Conservation (phyloP, 2,329 filamentous ascomycete species). For the Metarhizium rileyi region DNA sequence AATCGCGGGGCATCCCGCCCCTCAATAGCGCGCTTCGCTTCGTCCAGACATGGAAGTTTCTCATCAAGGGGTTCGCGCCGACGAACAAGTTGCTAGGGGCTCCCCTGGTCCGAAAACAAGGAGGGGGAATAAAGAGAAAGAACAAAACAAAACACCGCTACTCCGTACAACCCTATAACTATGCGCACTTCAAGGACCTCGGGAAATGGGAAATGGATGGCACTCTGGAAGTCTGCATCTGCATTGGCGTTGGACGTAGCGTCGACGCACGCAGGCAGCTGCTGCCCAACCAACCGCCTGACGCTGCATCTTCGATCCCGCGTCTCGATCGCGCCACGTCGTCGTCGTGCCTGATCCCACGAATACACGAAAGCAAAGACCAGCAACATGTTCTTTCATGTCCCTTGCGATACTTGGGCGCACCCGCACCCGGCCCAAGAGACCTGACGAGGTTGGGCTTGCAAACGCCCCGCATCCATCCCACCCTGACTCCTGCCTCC, state of each 20-base stretch:
- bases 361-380: background rate
- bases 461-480: background rate
- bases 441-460: background rate
- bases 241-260: background rate
- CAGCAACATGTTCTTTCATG: background rate
- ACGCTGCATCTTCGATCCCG: background rate
- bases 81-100: background rate
- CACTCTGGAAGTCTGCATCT: background rate
- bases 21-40: background rate
- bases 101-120: no score
- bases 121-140: no score
- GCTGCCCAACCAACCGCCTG: conserved; percentile 3
- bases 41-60: background rate
- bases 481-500: background rate
- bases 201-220: background rate
- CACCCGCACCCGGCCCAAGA: background rate
- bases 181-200: background rate
- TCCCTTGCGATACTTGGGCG: background rate
- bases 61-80: background rate
- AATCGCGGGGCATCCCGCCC: conserved; percentile 4
- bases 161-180: no score
- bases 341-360: background rate
- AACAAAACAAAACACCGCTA: no score
- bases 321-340: background rate
- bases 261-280: background rate